A percentile compares a stretch with the other conserved stretches of the same genome.
phyloP scores from a whole-genome alignment of 257 asterid genomes.

The Solanum paucissectum region DNA sequence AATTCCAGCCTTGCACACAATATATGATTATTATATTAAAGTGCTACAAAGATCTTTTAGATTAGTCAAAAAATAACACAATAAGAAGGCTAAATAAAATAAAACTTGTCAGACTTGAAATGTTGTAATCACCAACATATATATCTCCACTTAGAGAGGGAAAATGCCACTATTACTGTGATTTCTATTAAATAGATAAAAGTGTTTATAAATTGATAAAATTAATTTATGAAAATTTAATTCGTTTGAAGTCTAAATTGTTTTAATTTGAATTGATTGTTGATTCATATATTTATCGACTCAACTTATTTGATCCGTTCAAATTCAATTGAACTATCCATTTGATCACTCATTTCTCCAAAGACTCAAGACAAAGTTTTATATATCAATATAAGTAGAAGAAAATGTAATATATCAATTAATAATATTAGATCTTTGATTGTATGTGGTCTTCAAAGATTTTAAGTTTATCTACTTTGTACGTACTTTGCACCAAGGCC shows the following conservation, averaged over 20 bases:
- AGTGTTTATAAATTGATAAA: no score
- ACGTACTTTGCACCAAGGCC: not conserved
- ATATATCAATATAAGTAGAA: not conserved
- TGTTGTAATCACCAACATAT: not conserved
- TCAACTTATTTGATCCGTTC: fast-evolving
- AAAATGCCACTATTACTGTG: not conserved
- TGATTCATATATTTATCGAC: no score
- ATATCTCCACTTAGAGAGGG: not conserved
- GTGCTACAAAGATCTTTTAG: not conserved
- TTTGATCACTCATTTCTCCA: fast-evolving
- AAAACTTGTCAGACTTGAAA: not conserved
- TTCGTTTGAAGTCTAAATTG: fast-evolving
- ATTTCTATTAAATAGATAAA: no score
- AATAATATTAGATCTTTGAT: not conserved
- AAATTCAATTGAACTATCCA: no score
- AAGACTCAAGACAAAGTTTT: no score
- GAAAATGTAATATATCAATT: not conserved
- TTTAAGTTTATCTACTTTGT: not conserved
- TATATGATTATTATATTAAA: not conserved
- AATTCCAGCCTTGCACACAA: not conserved
- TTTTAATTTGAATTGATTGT: no score
- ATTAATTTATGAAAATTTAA: no score
- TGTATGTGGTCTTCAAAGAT: not conserved
- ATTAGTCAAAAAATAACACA: not conserved
- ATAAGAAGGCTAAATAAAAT: not conserved